These are phyloP conservation scores for Nymphaea thermarum DNA, from an alignment of 164 flowering plant species.

Conservation along the genomic window DNA sequence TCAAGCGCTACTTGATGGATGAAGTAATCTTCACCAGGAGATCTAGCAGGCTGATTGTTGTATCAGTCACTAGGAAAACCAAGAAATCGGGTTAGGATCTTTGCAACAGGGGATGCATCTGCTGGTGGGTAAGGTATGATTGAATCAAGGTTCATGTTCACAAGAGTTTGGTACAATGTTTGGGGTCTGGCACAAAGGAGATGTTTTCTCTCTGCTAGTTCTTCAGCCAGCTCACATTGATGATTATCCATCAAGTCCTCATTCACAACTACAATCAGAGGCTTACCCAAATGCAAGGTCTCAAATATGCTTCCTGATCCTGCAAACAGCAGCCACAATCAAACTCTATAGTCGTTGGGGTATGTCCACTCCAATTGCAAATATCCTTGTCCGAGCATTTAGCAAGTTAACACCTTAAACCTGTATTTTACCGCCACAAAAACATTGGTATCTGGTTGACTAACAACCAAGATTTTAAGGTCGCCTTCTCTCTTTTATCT, in stretches of 20 bases:
- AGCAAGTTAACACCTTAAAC: too few species aligned
- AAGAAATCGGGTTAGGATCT: slow-evolving; percentile 54
- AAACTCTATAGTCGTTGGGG: neutral
- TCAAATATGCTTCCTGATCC: slow-evolving; percentile 99
- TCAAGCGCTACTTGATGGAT: too few species aligned
- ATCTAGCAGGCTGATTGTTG: too few species aligned
- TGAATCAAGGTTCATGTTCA: slow-evolving; percentile 44
- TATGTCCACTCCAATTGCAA: too few species aligned
- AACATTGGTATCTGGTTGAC: too few species aligned
- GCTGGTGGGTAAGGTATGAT: slow-evolving; percentile 70
- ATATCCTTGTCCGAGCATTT: too few species aligned
- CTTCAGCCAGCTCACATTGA: slow-evolving; percentile 92
- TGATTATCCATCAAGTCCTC: slow-evolving; percentile 99
- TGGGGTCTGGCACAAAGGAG: slow-evolving; percentile 74
- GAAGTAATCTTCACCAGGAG: too few species aligned
- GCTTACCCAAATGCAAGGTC: slow-evolving; percentile 59
- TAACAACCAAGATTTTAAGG: too few species aligned
- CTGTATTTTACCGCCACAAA: too few species aligned
- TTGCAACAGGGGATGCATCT: slow-evolving; percentile 72
- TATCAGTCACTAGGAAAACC: slow-evolving; percentile 65
- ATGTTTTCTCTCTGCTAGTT: slow-evolving; percentile 85
- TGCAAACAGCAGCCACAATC: slow-evolving; percentile 12
- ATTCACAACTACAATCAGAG: slow-evolving; percentile 88
- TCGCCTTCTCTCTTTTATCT: too few species aligned
- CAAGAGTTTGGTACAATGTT: slow-evolving; percentile 41